Evolutionary conservation across 2,329 filamentous ascomycete species (phyloP).

Genomic region (Westerdykella sp.): DNA sequence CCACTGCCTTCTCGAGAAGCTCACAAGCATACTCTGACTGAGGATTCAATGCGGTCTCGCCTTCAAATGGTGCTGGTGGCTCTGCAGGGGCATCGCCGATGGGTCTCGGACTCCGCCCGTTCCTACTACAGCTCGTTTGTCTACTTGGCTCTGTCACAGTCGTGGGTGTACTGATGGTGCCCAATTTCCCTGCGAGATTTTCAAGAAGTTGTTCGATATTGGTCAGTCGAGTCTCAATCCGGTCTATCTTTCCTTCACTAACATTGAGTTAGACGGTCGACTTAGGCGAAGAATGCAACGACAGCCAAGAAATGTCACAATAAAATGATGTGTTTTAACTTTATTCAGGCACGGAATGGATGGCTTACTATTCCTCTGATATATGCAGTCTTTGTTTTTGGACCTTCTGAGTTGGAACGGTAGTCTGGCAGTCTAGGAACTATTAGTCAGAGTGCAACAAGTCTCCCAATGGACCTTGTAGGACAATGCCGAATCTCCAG

Average conservation of each 20-base stretch:
- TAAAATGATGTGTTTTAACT: background rate
- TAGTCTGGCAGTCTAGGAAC: constrained; percentile 26
- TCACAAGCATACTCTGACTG: constrained; percentile 45
- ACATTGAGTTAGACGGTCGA: background rate
- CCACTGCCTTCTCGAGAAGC: constrained; percentile 39
- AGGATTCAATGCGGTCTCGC: constrained; percentile 44
- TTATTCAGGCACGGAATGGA: background rate
- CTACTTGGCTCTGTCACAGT: constrained; percentile 17
- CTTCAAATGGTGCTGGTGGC: constrained; percentile 40
- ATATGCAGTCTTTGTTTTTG: constrained; percentile 32
- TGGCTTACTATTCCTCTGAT: constrained; percentile 33
- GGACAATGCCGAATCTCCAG: too few relatives aligned
- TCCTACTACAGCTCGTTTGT: constrained; percentile 20
- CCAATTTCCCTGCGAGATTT: constrained; percentile 27
- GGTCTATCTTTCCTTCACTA: constrained; percentile 50
- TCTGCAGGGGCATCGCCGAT: constrained; percentile 19
- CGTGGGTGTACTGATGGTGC: constrained; percentile 19
- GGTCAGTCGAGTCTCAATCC: constrained; percentile 46
- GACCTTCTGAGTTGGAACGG: constrained; percentile 26
- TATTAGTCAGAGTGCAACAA: background rate
- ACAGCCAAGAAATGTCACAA: background rate
- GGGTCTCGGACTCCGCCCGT: constrained; percentile 9
- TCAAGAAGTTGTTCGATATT: constrained; percentile 44
- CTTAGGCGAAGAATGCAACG: background rate
- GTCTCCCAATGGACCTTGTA: background rate